Evolutionary conservation across 257 asterid genomes (phyloP), one percentile per base, ranked within the genome.

Genomic region (Voacanga thouarsii): DNA sequence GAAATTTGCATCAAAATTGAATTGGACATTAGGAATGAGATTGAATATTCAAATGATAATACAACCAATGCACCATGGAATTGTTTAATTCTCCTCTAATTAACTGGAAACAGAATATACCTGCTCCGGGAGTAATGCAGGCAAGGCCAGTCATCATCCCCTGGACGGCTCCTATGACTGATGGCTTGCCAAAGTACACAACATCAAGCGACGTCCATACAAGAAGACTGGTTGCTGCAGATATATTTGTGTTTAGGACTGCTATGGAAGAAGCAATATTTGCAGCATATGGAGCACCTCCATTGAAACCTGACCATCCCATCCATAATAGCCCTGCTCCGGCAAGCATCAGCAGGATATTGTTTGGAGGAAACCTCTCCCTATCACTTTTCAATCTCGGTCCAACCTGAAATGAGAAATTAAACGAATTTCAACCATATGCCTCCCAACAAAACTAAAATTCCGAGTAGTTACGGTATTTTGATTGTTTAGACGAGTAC

Each of bases 221-320:
- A 6, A 94, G 97, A 77, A 94, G 96, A 87, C 98, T 94, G 6
- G 97, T 88, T 7, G 97, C 96, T 4, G 98, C 97, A 39, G 91
- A 88, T 28, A 94, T 85, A 24, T 94, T 92, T 1, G 98, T 94
- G 86, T 94, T 92, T 57, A 94, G 50, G 14, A 94, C 79, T 0
- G 97, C 98, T 0, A 92, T 56, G 3, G 98, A 89, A 39, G 98
- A 83, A n/a, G 81, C 82, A 39, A 94, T 57, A 59, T 94, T 92
- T 4, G 97, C 98, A 8, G 97, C 92, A 41, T 90, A 90, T 0
- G 98, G 98, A 0, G 97, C 98, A 10, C 98, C 97, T 14, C 98
- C 97, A 56, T 94, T 94, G 75, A 94, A 94, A 23, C 98, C 98
- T n/a, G 97, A 87, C 98, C 98, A 94, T 7, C 98, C 98, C 98